Evolutionary conservation across 345 rosid species (phyloP), one percentile per base, ranked within the genome.

Genomic region (Camelina hispida): DNA sequence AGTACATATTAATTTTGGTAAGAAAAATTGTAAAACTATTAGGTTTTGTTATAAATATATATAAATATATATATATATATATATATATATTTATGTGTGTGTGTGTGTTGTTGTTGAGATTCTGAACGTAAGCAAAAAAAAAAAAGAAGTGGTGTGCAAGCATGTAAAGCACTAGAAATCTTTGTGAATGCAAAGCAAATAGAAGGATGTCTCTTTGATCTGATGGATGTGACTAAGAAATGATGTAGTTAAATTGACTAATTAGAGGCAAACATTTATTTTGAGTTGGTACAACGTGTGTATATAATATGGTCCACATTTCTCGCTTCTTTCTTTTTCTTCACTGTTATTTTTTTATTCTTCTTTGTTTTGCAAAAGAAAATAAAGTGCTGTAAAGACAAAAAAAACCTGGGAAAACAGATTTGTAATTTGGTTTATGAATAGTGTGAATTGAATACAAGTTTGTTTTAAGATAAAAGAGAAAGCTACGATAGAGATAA

Each of bases 161-260:
- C 13, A 59, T 67, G 70, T 37, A 63, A 53, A 43, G 66, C 71
- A 54, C 75, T 69, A 46, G 7, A 62, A 62, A 76, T 43, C 50
- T 63, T 7, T 50, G 54, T 47, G 76, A 71, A 50, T 47, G 71
- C 66, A 69, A 69, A 56, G 58, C 37, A 34, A 34, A 34, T 34
- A 67, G 16, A 43, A 61, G 30, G 62, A 63, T 57, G 46, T 28
- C 38, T 71, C 28, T 71, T 71, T 67, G 40, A 71, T 71, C 56
- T 42, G 68, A 78, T 57, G 72, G 77, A 78, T 71, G 76, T 71
- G 68, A 78, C 71, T 78, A 58, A 25, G 52, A 76, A 28, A 57
- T 58, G 58, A 63, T 77, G 51, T 56, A 69, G 63, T 69, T 22
- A 22, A 55, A 9, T 38, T 71, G 66, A 71, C 67, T 64, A 71